Evolutionary conservation across 768 basidiomycete genomes (phyloP).

Genomic region (Galerina sulciceps): DNA sequence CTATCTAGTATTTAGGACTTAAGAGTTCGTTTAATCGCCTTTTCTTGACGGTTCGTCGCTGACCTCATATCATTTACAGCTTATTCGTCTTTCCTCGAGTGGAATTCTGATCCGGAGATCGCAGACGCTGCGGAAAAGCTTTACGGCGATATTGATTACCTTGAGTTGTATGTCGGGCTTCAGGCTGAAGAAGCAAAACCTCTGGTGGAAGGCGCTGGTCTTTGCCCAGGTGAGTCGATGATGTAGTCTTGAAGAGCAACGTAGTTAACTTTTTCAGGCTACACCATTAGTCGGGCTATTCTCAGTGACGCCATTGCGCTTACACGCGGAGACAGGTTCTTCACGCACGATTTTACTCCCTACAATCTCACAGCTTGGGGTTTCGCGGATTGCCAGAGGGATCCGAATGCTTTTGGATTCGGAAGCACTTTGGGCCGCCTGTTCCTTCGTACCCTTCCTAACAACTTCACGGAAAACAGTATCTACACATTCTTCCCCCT

Average conservation of each 20-base stretch:
- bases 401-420: conserved; percentile 71
- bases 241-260: background rate
- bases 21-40: conserved; percentile 54
- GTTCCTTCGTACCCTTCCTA: conserved; percentile 73
- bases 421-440: conserved; percentile 79
- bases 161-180: conserved; percentile 83
- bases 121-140: conserved; percentile 75
- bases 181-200: conserved; percentile 82
- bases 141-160: conserved; percentile 74
- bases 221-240: conserved; percentile 68
- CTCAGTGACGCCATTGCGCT: conserved; percentile 86
- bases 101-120: conserved; percentile 77
- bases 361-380: conserved; percentile 85
- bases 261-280: conserved; percentile 43
- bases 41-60: background rate
- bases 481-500: conserved; percentile 89
- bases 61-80: conserved; percentile 39
- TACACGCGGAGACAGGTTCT: conserved; percentile 84
- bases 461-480: conserved; percentile 70
- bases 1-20: conserved; percentile 67
- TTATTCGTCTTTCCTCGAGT: conserved; percentile 73
- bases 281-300: conserved; percentile 85
- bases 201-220: conserved; percentile 76
- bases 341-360: conserved; percentile 81
- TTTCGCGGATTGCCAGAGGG: conserved; percentile 80